phyloP scores from a whole-genome alignment of 805 yeast species.

The Candida verbasci region DNA sequence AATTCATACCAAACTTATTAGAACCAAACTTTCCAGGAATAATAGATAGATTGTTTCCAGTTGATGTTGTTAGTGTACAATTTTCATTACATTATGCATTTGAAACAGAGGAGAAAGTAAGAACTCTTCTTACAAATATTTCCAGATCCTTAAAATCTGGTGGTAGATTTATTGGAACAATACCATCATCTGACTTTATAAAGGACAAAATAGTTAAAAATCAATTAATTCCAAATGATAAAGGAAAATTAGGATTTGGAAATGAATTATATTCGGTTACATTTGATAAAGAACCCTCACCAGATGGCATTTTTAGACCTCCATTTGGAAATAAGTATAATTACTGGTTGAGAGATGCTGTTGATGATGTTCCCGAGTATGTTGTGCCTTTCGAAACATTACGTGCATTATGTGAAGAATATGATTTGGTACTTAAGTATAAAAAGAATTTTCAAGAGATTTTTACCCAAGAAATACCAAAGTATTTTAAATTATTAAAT shows the following conservation, averaged over 20 bases:
- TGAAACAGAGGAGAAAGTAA: constrained; percentile 75
- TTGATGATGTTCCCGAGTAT: constrained; percentile 93
- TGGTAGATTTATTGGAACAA: constrained; percentile 89
- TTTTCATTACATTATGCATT: constrained; percentile 95
- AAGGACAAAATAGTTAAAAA: constrained; percentile 55
- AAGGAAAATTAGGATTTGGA: constrained; percentile 60
- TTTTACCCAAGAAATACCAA: constrained; percentile 75
- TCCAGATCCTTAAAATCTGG: constrained; percentile 72
- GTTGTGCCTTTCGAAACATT: constrained; percentile 92
- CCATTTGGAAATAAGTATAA: constrained; percentile 83
- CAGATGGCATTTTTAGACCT: constrained; percentile 63
- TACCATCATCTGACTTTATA: constrained; percentile 86
- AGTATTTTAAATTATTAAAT: constrained; percentile 52
- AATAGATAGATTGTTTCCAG: constrained; percentile 65
- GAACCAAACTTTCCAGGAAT: constrained; percentile 56
- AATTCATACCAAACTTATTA: constrained; percentile 62
- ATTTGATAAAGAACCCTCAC: constrained; percentile 77
- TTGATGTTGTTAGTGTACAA: constrained; percentile 85
- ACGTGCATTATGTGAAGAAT: constrained; percentile 78
- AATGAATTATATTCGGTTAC: constrained; percentile 78
- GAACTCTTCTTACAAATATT: constrained; percentile 69
- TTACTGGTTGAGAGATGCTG: constrained; percentile 85
- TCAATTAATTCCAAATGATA: constrained; percentile 19
- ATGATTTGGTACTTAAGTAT: constrained; percentile 65
- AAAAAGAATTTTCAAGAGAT: constrained; percentile 77